Percentiles rank a stretch among this genome's conserved stretches.
Conservation (phyloP, 78 protist species). For the Dictyostelium purpureum region DNA sequence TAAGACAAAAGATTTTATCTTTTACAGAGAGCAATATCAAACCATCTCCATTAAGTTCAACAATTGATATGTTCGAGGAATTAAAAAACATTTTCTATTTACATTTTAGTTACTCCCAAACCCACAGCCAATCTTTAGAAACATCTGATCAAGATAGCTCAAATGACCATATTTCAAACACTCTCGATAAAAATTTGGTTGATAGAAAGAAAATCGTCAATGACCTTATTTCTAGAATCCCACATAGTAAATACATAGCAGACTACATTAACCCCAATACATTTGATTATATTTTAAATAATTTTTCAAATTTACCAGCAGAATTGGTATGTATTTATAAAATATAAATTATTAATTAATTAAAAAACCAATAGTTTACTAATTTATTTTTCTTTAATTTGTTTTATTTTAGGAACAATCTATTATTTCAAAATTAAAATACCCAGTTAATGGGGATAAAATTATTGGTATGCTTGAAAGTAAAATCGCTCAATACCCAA, state of each 20-base stretch:
- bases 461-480: too few species aligned
- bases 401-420: not conserved
- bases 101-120: not conserved
- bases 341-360: too few species aligned
- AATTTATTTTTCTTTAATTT: not conserved
- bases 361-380: too few species aligned
- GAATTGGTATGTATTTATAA: not conserved
- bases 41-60: not conserved
- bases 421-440: not conserved
- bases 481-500: not conserved
- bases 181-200: too few species aligned
- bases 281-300: not conserved
- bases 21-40: not conserved
- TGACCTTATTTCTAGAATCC: too few species aligned
- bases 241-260: not conserved
- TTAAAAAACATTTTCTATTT: not conserved
- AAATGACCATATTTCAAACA: not conserved
- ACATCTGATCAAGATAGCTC: not conserved
- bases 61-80: not conserved
- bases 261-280: not conserved
- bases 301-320: not conserved
- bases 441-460: constrained; percentile 56
- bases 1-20: not conserved
- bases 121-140: not conserved
- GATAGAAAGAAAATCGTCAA: too few species aligned